These are phyloP conservation scores for Gonium pectorale DNA, from an alignment of 139 green algal genomes.

Conservation along the genomic window DNA sequence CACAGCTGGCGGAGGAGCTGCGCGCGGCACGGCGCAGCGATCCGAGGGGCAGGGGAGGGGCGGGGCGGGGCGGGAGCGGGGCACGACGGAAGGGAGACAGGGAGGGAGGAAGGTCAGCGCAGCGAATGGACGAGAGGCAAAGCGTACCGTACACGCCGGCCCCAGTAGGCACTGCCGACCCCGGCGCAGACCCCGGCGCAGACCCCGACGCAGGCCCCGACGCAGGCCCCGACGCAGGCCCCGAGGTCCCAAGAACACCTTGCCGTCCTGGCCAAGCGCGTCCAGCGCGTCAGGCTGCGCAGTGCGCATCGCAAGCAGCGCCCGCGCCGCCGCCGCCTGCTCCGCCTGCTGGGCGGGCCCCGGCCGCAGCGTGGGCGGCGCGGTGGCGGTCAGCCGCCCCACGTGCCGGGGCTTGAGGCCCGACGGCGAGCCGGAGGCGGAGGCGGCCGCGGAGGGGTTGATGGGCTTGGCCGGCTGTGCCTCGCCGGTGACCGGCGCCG, in stretches of 20 bases:
- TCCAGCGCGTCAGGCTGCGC: conserved; percentile 13
- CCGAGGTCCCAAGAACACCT: background rate
- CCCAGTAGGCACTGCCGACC: no score
- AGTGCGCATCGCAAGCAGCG: conserved; percentile 9
- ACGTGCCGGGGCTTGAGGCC: conserved; percentile 20
- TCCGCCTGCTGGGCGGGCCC: conserved; percentile 54
- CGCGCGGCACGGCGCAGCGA: no score
- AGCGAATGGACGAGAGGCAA: no score
- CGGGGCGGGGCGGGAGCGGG: background rate
- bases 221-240: background rate
- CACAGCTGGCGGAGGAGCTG: conserved; percentile 24
- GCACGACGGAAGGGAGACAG: no score
- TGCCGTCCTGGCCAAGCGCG: background rate
- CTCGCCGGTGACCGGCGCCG: no score
- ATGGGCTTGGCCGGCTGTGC: background rate
- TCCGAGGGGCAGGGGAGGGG: background rate
- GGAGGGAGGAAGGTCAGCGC: background rate
- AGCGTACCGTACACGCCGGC: no score
- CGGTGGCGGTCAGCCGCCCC: background rate
- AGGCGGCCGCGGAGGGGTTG: background rate
- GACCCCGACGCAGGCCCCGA: no score
- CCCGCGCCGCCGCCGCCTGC: conserved; percentile 37
- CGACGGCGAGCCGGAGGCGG: background rate
- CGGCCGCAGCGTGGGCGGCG: conserved; percentile 12
- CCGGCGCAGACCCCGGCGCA: no score